phyloP scores from a whole-genome alignment of 805 yeast species.

The Candida pseudoglaebosa region DNA sequence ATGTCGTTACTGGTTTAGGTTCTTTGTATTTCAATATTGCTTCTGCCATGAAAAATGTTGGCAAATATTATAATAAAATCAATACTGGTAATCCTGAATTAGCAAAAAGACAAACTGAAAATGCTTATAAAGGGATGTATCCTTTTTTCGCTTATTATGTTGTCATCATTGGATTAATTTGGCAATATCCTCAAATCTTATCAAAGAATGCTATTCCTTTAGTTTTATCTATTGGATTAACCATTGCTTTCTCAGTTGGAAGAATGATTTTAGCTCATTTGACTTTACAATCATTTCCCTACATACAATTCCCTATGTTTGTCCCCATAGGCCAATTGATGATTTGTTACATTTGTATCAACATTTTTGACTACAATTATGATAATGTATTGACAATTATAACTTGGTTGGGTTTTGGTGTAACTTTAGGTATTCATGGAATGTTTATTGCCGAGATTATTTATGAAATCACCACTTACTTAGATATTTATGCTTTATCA shows the following conservation, averaged over 20 bases:
- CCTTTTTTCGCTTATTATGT: slow-evolving; percentile 64
- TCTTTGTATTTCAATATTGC: slow-evolving; percentile 61
- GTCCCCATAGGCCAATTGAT: slow-evolving; percentile 54
- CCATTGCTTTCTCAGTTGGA: slow-evolving; percentile 85
- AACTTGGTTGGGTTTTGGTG: slow-evolving; percentile 63
- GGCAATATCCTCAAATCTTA: slow-evolving; percentile 51
- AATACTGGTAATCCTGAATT: slow-evolving; percentile 18
- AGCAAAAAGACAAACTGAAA: slow-evolving; percentile 37
- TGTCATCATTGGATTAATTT: slow-evolving; percentile 43
- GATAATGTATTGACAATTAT: slow-evolving; percentile 46
- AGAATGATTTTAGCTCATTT: slow-evolving; percentile 85
- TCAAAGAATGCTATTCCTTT: slow-evolving; percentile 48
- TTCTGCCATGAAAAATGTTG: slow-evolving; percentile 63
- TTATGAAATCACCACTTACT: slow-evolving; percentile 69
- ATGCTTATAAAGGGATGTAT: slow-evolving; percentile 48
- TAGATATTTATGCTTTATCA: slow-evolving; percentile 82
- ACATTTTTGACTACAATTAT: slow-evolving; percentile 35
- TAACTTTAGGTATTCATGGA: slow-evolving; percentile 64
- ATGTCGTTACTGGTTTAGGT: slow-evolving; percentile 48
- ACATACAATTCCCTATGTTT: slow-evolving; percentile 62
- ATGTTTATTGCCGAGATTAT: slow-evolving; percentile 75
- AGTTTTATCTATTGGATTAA: slow-evolving; percentile 65
- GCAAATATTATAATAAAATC: slow-evolving; percentile 37
- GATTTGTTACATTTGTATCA: slow-evolving; percentile 26
- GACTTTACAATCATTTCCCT: slow-evolving; percentile 75